Evolutionary conservation across 345 rosid genomes (phyloP).

Genomic region (Rhizophora apiculata): DNA sequence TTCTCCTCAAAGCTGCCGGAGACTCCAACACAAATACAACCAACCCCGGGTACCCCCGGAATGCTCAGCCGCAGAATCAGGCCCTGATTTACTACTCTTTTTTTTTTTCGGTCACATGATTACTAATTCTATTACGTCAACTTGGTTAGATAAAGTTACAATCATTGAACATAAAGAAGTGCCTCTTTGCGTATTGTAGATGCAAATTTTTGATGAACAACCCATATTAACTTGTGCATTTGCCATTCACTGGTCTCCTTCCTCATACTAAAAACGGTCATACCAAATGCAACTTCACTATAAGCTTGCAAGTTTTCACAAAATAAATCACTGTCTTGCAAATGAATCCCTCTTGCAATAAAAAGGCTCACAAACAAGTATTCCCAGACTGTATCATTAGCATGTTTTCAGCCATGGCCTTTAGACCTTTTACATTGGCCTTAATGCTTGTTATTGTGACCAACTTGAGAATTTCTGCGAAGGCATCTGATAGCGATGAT

Average conservation of each 20-base stretch:
- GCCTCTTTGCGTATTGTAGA: slow-evolving; percentile 18
- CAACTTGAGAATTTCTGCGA: slow-evolving; percentile 2
- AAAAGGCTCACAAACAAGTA: slow-evolving; percentile 12
- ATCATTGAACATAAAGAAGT: slow-evolving; percentile 10
- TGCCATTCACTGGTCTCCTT: neutral
- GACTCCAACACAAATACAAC: no score
- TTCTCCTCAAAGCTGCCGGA: no score
- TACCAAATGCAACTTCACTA: slow-evolving; percentile 42
- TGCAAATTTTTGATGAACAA: slow-evolving; percentile 44
- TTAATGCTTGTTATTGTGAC: slow-evolving; percentile 13
- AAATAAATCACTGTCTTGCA: neutral
- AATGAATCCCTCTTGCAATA: neutral
- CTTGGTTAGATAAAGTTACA: neutral
- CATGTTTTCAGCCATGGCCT: slow-evolving; percentile 14
- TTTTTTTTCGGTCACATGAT: neutral
- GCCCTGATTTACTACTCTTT: no score
- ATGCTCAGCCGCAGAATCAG: neutral
- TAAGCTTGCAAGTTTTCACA: slow-evolving; percentile 37
- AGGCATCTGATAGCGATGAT: slow-evolving; percentile 22
- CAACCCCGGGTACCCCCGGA: neutral
- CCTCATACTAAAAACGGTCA: slow-evolving; percentile 22
- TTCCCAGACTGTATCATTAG: neutral
- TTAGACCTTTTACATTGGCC: slow-evolving; percentile 7
- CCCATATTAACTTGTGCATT: slow-evolving; percentile 12
- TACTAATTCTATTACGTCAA: neutral